Conservation (phyloP, 2,329 filamentous ascomycete species). For the Ilyonectria destructans region DNA sequence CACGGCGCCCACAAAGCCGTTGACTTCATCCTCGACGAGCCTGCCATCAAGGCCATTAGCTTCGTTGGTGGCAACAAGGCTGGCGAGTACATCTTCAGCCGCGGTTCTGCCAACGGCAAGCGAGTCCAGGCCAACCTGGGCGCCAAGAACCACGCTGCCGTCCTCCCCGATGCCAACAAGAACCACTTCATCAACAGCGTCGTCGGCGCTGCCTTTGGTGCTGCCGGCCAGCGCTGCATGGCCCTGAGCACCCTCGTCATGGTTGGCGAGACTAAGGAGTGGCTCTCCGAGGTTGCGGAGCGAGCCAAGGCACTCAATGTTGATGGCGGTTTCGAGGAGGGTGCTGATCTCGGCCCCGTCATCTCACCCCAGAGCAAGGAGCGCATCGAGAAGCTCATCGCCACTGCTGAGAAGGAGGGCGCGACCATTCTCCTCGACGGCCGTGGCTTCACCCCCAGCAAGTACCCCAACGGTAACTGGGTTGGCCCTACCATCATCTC, state of each 20-base stretch:
- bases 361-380: slow-evolving; percentile 86
- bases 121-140: slow-evolving; percentile 90
- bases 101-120: slow-evolving; percentile 88
- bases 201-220: slow-evolving; percentile 87
- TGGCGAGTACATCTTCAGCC: slow-evolving; percentile 87
- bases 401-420: slow-evolving; percentile 84
- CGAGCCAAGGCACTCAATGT: slow-evolving; percentile 81
- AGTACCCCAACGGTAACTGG: slow-evolving; percentile 91
- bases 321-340: slow-evolving; percentile 86
- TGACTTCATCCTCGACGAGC: slow-evolving; percentile 89
- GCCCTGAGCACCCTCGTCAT: slow-evolving; percentile 87
- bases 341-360: slow-evolving; percentile 86
- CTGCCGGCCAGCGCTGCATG: slow-evolving; percentile 90
- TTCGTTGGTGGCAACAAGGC: slow-evolving; percentile 93
- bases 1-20: slow-evolving; percentile 87
- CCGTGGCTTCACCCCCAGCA: slow-evolving; percentile 80
- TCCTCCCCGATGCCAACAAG: slow-evolving; percentile 91
- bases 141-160: slow-evolving; percentile 90
- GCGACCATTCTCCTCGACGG: slow-evolving; percentile 89
- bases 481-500: slow-evolving; percentile 87
- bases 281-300: slow-evolving; percentile 85
- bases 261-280: slow-evolving; percentile 88
- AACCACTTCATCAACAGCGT: slow-evolving; percentile 91
- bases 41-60: slow-evolving; percentile 87
- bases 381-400: slow-evolving; percentile 84